These are phyloP conservation scores for Zymoseptoria crescenta DNA, from an alignment of 2,329 filamentous ascomycete species.

Conservation along the genomic window DNA sequence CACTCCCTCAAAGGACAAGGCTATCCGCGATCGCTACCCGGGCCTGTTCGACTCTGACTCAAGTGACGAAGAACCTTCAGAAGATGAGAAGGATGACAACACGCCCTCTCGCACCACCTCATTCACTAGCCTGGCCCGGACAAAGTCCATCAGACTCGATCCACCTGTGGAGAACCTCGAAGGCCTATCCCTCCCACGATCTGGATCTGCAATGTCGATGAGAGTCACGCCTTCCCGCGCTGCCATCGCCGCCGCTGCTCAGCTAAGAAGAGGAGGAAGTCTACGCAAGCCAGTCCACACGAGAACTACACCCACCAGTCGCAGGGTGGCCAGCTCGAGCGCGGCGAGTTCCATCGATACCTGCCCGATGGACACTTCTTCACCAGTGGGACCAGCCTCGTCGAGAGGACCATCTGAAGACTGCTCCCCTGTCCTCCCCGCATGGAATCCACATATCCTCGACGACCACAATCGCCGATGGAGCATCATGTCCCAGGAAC, in stretches of 20 bases:
- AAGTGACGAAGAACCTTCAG: conserved; percentile 22
- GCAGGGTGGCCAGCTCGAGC: conserved; percentile 7
- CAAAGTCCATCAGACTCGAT: conserved; percentile 28
- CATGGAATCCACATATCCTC: conserved; percentile 26
- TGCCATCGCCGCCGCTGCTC: conserved; percentile 28
- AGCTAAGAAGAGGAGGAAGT: conserved; percentile 29
- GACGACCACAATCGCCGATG: conserved; percentile 40
- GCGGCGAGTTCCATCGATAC: conserved; percentile 22
- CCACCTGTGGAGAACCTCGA: conserved; percentile 29
- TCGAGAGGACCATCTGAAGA: conserved; percentile 31
- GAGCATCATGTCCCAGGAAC: conserved; percentile 37
- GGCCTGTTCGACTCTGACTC: conserved; percentile 37
- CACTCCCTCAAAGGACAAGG: conserved; percentile 26
- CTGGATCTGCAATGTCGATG: conserved; percentile 26
- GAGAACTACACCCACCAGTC: conserved; percentile 9
- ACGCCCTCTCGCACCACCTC: conserved; percentile 25
- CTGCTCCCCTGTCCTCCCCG: conserved; percentile 7
- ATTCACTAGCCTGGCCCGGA: conserved; percentile 21
- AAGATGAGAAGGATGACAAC: conserved; percentile 20
- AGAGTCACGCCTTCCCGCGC: conserved; percentile 29
- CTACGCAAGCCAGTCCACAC: conserved; percentile 18
- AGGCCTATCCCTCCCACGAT: conserved; percentile 27
- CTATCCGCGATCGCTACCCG: conserved; percentile 36
- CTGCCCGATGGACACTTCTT: conserved; percentile 22
- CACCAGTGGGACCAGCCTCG: conserved; percentile 24